phyloP scores from a whole-genome alignment of 148 eudicot species.

The Talinum fruticosum region DNA sequence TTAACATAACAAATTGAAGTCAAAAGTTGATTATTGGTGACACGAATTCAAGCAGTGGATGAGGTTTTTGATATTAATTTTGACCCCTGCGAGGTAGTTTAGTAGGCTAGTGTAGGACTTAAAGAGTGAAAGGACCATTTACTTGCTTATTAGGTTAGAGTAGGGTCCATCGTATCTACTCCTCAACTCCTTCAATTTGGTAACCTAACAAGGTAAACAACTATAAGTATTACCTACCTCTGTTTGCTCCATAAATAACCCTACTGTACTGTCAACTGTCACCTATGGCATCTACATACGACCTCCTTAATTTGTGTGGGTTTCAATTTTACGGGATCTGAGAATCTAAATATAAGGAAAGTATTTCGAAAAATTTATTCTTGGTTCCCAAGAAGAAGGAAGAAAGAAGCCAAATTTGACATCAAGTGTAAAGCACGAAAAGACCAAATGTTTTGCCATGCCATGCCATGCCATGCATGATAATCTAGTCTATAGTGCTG shows the following conservation, averaged over 20 bases:
- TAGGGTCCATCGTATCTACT: slow-evolving; percentile 15
- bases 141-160: not conserved
- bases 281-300: too few relatives aligned
- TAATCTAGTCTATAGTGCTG: not conserved
- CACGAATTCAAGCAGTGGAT: slow-evolving; percentile 13
- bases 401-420: not conserved
- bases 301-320: too few relatives aligned
- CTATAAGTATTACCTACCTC: not conserved
- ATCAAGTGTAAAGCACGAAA: not conserved
- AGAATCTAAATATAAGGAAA: too few relatives aligned
- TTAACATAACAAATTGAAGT: not conserved
- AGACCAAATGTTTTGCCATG: not conserved
- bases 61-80: slow-evolving; percentile 10
- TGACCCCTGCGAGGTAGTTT: not conserved
- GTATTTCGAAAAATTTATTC: too few relatives aligned
- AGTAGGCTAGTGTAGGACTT: not conserved
- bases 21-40: not conserved
- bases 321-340: too few relatives aligned
- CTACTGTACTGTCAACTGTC: not conserved
- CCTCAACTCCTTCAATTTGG: slow-evolving; percentile 11
- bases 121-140: too few relatives aligned
- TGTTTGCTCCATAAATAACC: slow-evolving; percentile 24
- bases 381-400: not conserved
- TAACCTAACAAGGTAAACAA: not conserved
- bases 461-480: not conserved